Evolutionary conservation across 1,284 basidiomycete species (phyloP).

Genomic region (Amylostereum chailletii): DNA sequence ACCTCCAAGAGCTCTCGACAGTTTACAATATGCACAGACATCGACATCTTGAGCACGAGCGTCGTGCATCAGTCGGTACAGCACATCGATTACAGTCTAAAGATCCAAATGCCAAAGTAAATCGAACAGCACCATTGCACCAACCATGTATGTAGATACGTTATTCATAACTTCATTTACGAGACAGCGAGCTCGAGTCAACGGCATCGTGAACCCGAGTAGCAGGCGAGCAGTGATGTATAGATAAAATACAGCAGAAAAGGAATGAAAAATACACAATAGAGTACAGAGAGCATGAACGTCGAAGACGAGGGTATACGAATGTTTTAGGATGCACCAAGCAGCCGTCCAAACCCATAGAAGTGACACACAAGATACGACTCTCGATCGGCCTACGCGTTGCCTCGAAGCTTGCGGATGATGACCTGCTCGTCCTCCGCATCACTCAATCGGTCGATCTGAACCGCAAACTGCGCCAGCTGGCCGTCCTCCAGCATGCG

Average conservation of each 20-base stretch:
- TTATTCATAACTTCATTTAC: neutral
- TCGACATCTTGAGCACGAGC: constrained; percentile 91
- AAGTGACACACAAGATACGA: too few relatives aligned
- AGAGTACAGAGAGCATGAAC: neutral
- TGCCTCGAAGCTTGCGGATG: neutral
- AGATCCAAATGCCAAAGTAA: constrained; percentile 64
- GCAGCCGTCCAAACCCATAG: too few relatives aligned
- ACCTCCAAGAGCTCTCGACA: constrained; percentile 2
- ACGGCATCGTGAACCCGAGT: too few relatives aligned
- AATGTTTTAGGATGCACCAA: too few relatives aligned
- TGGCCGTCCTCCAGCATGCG: constrained; percentile 14
- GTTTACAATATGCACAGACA: constrained; percentile 44
- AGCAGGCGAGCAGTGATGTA: neutral
- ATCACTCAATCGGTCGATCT: constrained; percentile 11
- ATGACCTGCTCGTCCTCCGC: neutral
- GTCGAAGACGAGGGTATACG: too few relatives aligned
- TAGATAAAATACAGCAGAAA: too few relatives aligned
- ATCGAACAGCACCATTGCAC: too few relatives aligned
- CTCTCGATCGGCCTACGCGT: constrained; percentile 1
- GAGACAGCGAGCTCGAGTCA: neutral
- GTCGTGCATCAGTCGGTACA: constrained; percentile 87
- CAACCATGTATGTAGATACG: too few relatives aligned
- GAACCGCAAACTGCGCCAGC: constrained; percentile 18
- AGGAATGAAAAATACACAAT: neutral
- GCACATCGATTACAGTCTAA: constrained; percentile 91